Conservation (phyloP, 2,329 filamentous ascomycete genomes). For the Diplocarpon mali region DNA sequence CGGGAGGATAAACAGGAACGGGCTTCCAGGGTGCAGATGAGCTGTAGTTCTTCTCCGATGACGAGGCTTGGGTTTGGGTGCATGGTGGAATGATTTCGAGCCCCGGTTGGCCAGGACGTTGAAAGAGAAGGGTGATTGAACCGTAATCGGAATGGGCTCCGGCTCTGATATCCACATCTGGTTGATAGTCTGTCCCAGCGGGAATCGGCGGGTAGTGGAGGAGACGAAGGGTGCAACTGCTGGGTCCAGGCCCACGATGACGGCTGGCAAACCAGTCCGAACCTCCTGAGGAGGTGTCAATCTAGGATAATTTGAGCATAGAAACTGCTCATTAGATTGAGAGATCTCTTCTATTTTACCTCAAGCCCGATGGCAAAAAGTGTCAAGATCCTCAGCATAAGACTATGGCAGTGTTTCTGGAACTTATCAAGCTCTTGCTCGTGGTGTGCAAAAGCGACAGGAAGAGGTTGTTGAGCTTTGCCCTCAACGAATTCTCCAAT, state of each 20-base stretch:
- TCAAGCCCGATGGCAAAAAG: conserved; percentile 70
- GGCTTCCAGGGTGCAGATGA: conserved; percentile 41
- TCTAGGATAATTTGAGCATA: conserved; percentile 8
- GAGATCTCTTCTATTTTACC: conserved; percentile 30
- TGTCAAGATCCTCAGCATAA: conserved; percentile 62
- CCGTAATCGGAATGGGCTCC: conserved; percentile 84
- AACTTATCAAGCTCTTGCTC: conserved; percentile 56
- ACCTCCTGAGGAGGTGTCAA: conserved; percentile 19
- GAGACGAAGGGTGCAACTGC: conserved; percentile 43
- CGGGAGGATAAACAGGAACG: conserved; percentile 54
- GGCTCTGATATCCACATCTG: conserved; percentile 60
- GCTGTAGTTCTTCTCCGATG: background rate
- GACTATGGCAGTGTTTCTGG: conserved; percentile 54
- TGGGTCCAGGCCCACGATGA: conserved; percentile 42
- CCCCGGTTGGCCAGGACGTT: conserved; percentile 72
- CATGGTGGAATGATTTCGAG: conserved; percentile 64
- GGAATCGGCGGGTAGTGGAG: conserved; percentile 57
- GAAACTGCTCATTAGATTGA: too few species aligned
- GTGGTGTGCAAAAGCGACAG: conserved; percentile 47
- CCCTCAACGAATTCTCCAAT: conserved; percentile 62
- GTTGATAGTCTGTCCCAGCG: conserved; percentile 32
- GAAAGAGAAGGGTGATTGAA: conserved; percentile 67
- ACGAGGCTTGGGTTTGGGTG: conserved; percentile 20
- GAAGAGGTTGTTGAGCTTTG: conserved; percentile 68
- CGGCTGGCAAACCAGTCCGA: conserved; percentile 41